Evolutionary conservation across 2,329 filamentous ascomycete species (phyloP).

Genomic region (Epichloe coenophiala): DNA sequence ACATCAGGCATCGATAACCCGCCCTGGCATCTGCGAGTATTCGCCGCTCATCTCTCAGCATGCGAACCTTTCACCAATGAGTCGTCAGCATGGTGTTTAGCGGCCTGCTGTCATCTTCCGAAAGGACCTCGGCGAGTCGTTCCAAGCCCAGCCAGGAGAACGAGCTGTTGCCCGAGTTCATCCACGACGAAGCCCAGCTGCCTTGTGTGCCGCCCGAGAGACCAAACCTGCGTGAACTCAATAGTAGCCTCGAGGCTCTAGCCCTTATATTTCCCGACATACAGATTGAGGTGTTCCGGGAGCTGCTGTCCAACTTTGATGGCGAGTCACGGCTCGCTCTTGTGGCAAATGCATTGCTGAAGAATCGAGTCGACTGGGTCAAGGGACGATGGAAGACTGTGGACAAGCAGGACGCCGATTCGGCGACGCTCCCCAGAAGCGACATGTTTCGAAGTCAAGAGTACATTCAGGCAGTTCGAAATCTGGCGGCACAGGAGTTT

Average conservation of each 20-base stretch:
- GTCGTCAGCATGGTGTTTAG: constrained; percentile 34
- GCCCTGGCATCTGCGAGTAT: neutral
- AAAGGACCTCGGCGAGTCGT: constrained; percentile 21
- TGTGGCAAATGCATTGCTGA: constrained; percentile 64
- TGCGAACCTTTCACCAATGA: constrained; percentile 17
- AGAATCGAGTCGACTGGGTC: constrained; percentile 56
- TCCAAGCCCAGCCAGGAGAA: constrained; percentile 16
- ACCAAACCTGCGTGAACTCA: constrained; percentile 54
- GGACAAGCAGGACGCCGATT: constrained; percentile 21
- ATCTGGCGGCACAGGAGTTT: constrained; percentile 62
- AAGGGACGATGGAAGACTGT: constrained; percentile 50
- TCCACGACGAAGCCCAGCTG: constrained; percentile 43
- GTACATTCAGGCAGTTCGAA: constrained; percentile 57
- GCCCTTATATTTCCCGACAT: constrained; percentile 65
- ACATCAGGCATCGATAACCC: neutral
- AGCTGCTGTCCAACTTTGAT: constrained; percentile 64
- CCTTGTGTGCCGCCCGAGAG: constrained; percentile 33
- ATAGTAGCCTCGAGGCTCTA: constrained; percentile 53
- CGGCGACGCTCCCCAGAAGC: constrained; percentile 34
- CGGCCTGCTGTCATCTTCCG: constrained; percentile 31
- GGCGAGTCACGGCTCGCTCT: constrained; percentile 65
- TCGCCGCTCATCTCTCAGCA: neutral
- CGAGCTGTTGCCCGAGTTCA: constrained; percentile 29
- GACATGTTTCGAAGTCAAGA: constrained; percentile 54
- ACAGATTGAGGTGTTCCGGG: constrained; percentile 70